Evolutionary conservation across 1,139 yeast species (phyloP).

Genomic region (Debaryomyces sp.): DNA sequence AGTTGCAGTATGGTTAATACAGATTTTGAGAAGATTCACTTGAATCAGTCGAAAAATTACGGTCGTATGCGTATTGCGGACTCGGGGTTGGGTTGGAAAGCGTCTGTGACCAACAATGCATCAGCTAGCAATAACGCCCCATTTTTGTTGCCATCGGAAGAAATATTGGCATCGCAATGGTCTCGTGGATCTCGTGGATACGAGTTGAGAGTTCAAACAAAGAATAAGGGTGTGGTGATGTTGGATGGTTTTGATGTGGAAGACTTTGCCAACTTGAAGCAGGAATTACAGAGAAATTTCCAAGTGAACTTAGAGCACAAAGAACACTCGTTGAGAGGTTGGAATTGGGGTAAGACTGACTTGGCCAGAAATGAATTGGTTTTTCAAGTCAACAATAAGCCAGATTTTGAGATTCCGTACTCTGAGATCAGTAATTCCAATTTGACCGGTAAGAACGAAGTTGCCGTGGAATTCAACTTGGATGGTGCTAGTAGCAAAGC

Average conservation of each 20-base stretch:
- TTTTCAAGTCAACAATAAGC: conserved; percentile 84
- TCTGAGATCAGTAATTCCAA: conserved; percentile 81
- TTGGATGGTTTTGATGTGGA: conserved; percentile 90
- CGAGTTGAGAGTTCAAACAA: conserved; percentile 86
- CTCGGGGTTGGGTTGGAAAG: conserved; percentile 97
- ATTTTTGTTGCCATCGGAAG: conserved; percentile 82
- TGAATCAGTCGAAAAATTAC: conserved; percentile 78
- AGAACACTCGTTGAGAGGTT: conserved; percentile 94
- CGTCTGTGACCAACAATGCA: conserved; percentile 36
- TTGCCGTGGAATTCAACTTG: conserved; percentile 81
- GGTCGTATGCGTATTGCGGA: conserved; percentile 96
- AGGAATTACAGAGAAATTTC: conserved; percentile 80
- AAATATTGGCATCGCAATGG: conserved; percentile 82
- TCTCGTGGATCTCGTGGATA: conserved; percentile 92
- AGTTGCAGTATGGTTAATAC: conserved; percentile 41
- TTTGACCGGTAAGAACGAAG: conserved; percentile 90
- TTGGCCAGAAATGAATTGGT: conserved; percentile 90
- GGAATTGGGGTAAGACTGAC: conserved; percentile 98
- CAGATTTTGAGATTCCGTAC: conserved; percentile 91
- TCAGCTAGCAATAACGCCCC: conserved; percentile 63
- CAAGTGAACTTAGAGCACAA: conserved; percentile 70
- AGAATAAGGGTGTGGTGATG: conserved; percentile 81
- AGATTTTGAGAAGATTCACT: conserved; percentile 83
- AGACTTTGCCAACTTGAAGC: conserved; percentile 79
- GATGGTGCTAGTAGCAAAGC: conserved; percentile 62